A percentile compares a stretch with the other conserved stretches of the same genome.
These are phyloP conservation scores for Penicillium macrosclerotiorum DNA, from an alignment of 495 filamentous ascomycete species.

Conservation along the genomic window DNA sequence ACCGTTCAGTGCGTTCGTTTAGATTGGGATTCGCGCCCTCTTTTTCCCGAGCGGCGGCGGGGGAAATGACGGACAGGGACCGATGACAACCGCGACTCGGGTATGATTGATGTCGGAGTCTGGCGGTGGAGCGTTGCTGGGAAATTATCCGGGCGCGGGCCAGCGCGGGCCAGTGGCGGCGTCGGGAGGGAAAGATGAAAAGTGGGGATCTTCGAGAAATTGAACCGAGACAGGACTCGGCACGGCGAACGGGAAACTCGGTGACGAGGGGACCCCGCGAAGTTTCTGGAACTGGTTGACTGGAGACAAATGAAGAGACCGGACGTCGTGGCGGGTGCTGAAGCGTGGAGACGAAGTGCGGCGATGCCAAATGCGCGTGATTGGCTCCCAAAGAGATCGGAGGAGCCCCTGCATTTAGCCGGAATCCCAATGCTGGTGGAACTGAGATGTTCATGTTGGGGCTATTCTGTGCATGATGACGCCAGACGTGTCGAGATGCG, in stretches of 20 bases:
- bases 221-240: slow-evolving; percentile 9
- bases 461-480: too few species aligned
- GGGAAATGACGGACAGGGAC: background rate
- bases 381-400: too few species aligned
- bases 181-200: background rate
- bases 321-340: too few species aligned
- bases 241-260: too few species aligned
- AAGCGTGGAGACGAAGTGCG: too few species aligned
- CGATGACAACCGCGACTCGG: slow-evolving; percentile 9
- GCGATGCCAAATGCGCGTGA: background rate
- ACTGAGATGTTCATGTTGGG: too few species aligned
- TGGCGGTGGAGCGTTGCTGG: slow-evolving; percentile 2
- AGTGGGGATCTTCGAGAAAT: background rate
- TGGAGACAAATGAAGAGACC: too few species aligned
- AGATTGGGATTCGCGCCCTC: too few species aligned
- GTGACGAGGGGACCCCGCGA: background rate
- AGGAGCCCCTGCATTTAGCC: slow-evolving; percentile 26
- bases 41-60: background rate
- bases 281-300: slow-evolving; percentile 16
- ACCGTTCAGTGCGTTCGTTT: too few species aligned
- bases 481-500: too few species aligned
- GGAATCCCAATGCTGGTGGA: slow-evolving; percentile 5
- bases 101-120: slow-evolving; percentile 11
- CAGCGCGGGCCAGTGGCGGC: slow-evolving; percentile 1
- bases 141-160: slow-evolving; percentile 19